phyloP scores from a whole-genome alignment of 148 eudicot species.

The Cornus kousa region DNA sequence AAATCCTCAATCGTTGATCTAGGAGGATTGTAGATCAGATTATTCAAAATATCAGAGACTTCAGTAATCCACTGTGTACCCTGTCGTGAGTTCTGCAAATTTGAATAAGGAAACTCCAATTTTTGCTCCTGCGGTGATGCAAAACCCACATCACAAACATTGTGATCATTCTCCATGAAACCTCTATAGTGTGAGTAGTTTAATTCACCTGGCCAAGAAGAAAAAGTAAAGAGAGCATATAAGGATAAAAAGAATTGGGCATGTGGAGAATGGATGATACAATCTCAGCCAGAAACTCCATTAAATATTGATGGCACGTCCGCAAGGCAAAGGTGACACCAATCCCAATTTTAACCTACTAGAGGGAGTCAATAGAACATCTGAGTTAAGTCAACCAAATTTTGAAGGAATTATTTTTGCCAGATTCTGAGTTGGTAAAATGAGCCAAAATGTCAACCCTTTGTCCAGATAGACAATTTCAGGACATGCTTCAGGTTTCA shows the following conservation, averaged over 20 bases:
- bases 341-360: too few species aligned
- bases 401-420: neutral
- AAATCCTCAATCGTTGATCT: neutral
- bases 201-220: conserved; percentile 21
- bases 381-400: neutral
- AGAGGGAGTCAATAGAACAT: neutral
- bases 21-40: neutral
- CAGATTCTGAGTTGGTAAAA: neutral
- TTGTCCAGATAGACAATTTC: neutral
- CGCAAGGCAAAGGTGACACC: too few species aligned
- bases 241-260: too few species aligned
- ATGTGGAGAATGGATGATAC: too few species aligned
- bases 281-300: too few species aligned
- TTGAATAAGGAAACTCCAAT: conserved; percentile 5
- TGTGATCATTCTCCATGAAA: conserved; percentile 12
- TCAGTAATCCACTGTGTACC: conserved; percentile 1
- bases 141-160: conserved; percentile 16
- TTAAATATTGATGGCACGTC: too few species aligned
- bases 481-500: neutral
- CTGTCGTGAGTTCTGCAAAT: neutral
- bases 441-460: too few species aligned
- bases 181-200: conserved; percentile 10
- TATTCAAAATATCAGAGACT: neutral
- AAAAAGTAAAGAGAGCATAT: too few species aligned
- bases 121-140: conserved; percentile 22